Conservation (phyloP, 176 grass and related monocot genomes). For the Chrysopogon serrulatus region DNA sequence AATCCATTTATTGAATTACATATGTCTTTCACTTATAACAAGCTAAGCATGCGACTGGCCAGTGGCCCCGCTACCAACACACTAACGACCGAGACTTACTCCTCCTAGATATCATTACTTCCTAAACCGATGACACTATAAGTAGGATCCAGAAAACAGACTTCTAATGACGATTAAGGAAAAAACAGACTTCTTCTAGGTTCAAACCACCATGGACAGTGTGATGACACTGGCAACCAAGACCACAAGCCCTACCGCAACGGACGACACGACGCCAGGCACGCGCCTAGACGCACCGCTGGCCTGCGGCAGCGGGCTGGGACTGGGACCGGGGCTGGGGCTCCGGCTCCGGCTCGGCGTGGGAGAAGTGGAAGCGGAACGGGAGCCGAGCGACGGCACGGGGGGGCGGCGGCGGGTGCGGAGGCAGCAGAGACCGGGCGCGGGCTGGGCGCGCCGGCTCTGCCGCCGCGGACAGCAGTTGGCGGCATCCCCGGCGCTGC, state of each 20-base stretch:
- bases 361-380: background rate
- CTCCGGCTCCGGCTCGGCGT: too few species aligned
- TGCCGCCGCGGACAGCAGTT: background rate
- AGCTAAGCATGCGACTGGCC: background rate
- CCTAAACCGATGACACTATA: background rate
- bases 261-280: background rate
- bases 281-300: background rate
- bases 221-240: background rate
- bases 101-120: background rate
- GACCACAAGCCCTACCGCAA: background rate
- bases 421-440: background rate
- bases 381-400: background rate
- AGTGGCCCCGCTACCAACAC: background rate
- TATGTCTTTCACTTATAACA: background rate
- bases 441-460: background rate
- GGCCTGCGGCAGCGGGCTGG: constrained; percentile 16
- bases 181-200: too few species aligned
- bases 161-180: background rate
- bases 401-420: background rate
- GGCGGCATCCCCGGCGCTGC: constrained; percentile 13
- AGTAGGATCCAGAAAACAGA: background rate
- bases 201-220: constrained; percentile 15
- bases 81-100: background rate
- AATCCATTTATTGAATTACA: constrained; percentile 6
- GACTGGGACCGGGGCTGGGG: too few species aligned